These are phyloP conservation scores for Epichloe gansuensis DNA, from an alignment of 2,329 filamentous ascomycete genomes.

Conservation along the genomic window DNA sequence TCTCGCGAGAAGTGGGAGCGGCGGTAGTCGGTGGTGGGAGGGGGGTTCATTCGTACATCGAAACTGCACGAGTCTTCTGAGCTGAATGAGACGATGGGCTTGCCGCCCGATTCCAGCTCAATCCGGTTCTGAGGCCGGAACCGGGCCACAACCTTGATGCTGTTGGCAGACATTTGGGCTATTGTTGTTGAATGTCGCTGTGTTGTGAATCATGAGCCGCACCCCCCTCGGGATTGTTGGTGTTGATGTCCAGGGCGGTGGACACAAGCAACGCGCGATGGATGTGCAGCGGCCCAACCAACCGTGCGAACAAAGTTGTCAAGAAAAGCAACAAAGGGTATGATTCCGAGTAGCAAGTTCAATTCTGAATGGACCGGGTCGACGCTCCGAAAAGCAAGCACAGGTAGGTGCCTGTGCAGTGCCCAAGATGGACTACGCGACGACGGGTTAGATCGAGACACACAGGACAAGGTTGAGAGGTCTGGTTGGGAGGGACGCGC, in stretches of 20 bases:
- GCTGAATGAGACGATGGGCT: slow-evolving; percentile 82
- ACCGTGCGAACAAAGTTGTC: background rate
- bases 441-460: slow-evolving; percentile 1
- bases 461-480: background rate
- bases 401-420: slow-evolving; percentile 1
- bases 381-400: background rate
- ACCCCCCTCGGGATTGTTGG: slow-evolving; percentile 3
- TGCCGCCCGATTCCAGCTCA: slow-evolving; percentile 79
- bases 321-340: background rate
- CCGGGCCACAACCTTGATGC: slow-evolving; percentile 85
- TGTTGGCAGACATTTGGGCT: slow-evolving; percentile 46
- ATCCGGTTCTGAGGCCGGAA: slow-evolving; percentile 95
- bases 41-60: slow-evolving; percentile 48
- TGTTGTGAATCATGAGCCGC: slow-evolving; percentile 7
- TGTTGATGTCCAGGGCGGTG: slow-evolving; percentile 2
- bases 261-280: background rate
- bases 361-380: background rate
- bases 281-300: slow-evolving; percentile 1
- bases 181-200: slow-evolving; percentile 2
- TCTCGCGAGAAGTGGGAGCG: background rate
- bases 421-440: slow-evolving; percentile 1
- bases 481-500: slow-evolving; percentile 3
- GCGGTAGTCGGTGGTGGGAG: background rate
- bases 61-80: slow-evolving; percentile 79
- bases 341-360: background rate